Evolutionary conservation across 768 basidiomycete species (phyloP).

Genomic region (Paxillus involutus): DNA sequence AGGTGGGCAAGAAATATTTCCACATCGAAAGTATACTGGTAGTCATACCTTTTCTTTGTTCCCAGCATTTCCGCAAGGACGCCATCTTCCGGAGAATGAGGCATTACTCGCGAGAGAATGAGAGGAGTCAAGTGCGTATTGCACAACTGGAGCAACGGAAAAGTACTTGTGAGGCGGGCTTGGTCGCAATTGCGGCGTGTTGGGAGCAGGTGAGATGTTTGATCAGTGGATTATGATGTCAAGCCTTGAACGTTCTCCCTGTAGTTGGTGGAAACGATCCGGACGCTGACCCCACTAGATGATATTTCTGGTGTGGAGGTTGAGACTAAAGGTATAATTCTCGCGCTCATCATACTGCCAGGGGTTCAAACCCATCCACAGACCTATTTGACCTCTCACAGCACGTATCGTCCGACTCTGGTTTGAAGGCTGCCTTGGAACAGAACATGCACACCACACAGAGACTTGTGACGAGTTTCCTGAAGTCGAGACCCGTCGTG

Average conservation of each 20-base stretch:
- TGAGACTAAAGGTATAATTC: constrained; percentile 40
- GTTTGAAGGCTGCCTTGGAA: constrained; percentile 44
- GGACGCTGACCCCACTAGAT: constrained; percentile 54
- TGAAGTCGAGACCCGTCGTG: constrained; percentile 35
- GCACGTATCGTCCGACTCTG: constrained; percentile 29
- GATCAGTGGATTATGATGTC: neutral
- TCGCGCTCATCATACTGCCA: neutral
- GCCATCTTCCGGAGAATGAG: constrained; percentile 85
- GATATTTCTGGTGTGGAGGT: constrained; percentile 43
- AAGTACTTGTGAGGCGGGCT: constrained; percentile 63
- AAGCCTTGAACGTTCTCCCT: constrained; percentile 1
- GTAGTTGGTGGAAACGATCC: constrained; percentile 69
- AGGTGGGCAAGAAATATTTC: constrained; percentile 45
- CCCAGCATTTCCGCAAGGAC: constrained; percentile 80
- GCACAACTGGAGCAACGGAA: constrained; percentile 66
- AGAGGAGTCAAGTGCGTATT: constrained; percentile 60
- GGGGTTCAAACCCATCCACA: constrained; percentile 6
- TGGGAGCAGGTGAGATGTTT: constrained; percentile 68
- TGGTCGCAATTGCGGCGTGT: constrained; percentile 74
- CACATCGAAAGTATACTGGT: constrained; percentile 18
- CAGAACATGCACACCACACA: constrained; percentile 59
- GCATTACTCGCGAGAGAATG: constrained; percentile 75
- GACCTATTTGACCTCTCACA: constrained; percentile 33
- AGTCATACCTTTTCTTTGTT: constrained; percentile 21
- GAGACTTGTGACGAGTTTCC: constrained; percentile 57